Percentiles rank a stretch among this genome's conserved stretches.
Evolutionary conservation across 345 rosid genomes (phyloP).

Genomic region (Eucalyptus shirleyi): DNA sequence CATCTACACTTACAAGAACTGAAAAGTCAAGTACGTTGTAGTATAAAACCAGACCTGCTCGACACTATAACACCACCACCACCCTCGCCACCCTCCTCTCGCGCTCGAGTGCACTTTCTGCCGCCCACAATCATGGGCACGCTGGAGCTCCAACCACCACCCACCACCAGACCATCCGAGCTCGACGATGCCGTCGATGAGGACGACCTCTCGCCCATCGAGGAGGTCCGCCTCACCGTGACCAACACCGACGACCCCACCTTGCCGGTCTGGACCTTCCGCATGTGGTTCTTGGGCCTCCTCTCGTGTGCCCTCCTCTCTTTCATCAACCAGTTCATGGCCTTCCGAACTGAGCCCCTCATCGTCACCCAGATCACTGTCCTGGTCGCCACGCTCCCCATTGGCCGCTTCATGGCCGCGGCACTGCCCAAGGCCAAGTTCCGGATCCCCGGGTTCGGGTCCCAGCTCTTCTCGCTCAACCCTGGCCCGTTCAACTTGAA

Average conservation of each 20-base stretch:
- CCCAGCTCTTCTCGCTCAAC: conserved; percentile 48
- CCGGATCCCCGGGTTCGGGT: conserved; percentile 44
- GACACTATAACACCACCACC: background rate
- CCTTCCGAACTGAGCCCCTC: conserved; percentile 79
- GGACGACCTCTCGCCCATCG: conserved; percentile 61
- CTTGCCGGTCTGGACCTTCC: conserved; percentile 79
- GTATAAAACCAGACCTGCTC: background rate
- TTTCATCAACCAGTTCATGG: conserved; percentile 72
- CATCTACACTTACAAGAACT: background rate
- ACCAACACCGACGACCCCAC: conserved; percentile 64
- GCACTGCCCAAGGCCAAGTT: conserved; percentile 49
- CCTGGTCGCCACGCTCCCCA: conserved; percentile 67
- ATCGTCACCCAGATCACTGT: conserved; percentile 72
- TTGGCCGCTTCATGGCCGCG: conserved; percentile 61
- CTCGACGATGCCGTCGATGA: background rate
- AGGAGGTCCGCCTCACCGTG: conserved; percentile 74
- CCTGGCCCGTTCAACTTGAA: conserved; percentile 85
- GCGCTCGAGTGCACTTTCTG: background rate
- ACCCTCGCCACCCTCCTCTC: background rate
- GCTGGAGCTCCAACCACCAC: conserved; percentile 9
- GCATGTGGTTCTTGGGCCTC: conserved; percentile 80
- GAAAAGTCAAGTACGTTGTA: background rate
- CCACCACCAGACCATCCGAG: conserved; percentile 1
- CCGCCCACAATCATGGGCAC: background rate
- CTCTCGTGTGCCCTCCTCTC: conserved; percentile 60